Evolutionary conservation across 768 basidiomycete genomes (phyloP), one percentile per base, ranked within the genome.

Genomic region (Asterophora lycoperdoides): DNA sequence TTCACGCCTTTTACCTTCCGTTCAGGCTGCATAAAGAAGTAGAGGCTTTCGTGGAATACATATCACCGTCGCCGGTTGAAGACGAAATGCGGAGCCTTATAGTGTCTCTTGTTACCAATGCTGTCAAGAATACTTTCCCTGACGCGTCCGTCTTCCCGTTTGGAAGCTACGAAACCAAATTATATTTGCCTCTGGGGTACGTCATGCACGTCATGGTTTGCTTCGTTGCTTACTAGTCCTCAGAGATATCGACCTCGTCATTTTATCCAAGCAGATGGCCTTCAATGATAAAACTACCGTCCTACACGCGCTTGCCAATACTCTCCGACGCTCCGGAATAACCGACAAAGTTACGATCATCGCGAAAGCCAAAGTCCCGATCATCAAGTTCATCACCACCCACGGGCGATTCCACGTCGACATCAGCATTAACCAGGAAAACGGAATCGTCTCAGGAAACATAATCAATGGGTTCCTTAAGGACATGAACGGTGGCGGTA

Each of bases 231-330:
- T 50, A 48, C 41, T 40, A 33, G 29, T 48, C 40, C 36, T 19
- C 28, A 95, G 95, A 20, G 96, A 98, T 64, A 96, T 98, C 57
- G 96, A 99, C 62, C 75, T 97, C 8, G 94, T 98, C 47, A 79
- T 97, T 54, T 62, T 89, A n/a, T 93, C 86, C 0, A 67, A 81
- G 4, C 74, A 77, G 4, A 87, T 94, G 80, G 86, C 81, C 20
- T 79, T 78, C 51, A 80, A 75, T 55, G 75, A 86, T 60, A 86
- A 82, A 69, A 71, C 79, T 46, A 72, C 73, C 42, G 84, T 89
- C 26, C 76, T 98, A 6, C 81, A 84, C 43, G 77, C 81, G 3
- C 77, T 99, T 29, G 90, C 93, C 8, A 81, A 81, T 60, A 77
- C 85, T 29, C 71, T 99, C 50, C 85, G 86, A 60, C 79, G 78